Evolutionary conservation across 306 rosid species (phyloP).

Genomic region (Prunus armeniaca): DNA sequence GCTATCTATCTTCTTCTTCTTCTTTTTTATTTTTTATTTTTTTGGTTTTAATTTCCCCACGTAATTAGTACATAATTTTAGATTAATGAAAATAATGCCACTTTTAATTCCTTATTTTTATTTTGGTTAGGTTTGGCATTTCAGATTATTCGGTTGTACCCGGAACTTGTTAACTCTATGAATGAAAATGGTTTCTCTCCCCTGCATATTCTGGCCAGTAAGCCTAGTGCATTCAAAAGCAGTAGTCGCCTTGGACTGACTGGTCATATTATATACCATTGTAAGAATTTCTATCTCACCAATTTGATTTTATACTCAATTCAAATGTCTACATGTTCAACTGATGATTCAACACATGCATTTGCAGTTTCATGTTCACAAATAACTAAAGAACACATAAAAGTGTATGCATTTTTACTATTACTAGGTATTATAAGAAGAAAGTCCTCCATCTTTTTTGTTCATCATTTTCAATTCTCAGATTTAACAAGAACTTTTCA

Average conservation of each 20-base stretch:
- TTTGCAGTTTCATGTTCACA: too few relatives aligned
- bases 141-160: constrained; percentile 5
- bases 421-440: too few relatives aligned
- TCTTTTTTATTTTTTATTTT: too few relatives aligned
- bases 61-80: too few relatives aligned
- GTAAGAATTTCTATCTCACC: constrained; percentile 1
- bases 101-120: not conserved
- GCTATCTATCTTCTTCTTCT: too few relatives aligned
- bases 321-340: too few relatives aligned
- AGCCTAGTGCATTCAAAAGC: constrained; percentile 30
- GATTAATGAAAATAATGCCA: not conserved
- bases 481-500: not conserved
- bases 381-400: too few relatives aligned
- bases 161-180: constrained; percentile 11
- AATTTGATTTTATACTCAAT: too few relatives aligned
- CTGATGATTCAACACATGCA: too few relatives aligned
- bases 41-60: too few relatives aligned
- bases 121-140: constrained; percentile 22
- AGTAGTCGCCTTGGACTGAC: constrained; percentile 1
- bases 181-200: constrained; percentile 28
- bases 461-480: not conserved
- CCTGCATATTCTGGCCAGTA: constrained; percentile 23
- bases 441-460: not conserved
- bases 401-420: too few relatives aligned
- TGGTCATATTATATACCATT: constrained; percentile 16